Evolutionary conservation across 257 asterid species (phyloP).

Genomic region (Solanum chaucha): DNA sequence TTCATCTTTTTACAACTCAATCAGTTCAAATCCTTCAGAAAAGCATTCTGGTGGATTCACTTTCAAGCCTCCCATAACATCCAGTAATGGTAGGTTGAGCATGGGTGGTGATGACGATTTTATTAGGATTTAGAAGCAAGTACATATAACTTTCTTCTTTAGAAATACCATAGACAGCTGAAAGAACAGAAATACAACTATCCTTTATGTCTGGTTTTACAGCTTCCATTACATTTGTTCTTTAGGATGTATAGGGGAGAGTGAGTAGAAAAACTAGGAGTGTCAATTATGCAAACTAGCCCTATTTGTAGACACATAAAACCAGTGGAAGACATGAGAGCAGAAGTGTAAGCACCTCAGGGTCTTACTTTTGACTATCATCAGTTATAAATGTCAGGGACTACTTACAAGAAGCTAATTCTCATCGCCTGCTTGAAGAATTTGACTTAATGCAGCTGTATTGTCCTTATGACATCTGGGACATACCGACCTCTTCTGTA

Average conservation of each 20-base stretch:
- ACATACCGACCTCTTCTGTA: slow-evolving; percentile 57
- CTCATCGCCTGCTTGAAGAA: slow-evolving; percentile 29
- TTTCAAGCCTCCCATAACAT: not conserved
- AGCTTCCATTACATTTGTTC: not conserved
- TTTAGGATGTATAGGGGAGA: not conserved
- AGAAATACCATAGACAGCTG: not conserved
- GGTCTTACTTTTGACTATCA: not conserved
- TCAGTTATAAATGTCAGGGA: not conserved
- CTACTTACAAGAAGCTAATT: slow-evolving; percentile 26
- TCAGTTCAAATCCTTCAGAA: not conserved
- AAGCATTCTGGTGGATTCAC: not conserved
- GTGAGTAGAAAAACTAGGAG: not conserved
- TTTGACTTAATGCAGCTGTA: slow-evolving; percentile 39
- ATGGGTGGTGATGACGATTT: not conserved
- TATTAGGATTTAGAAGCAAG: not conserved
- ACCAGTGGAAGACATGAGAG: not conserved
- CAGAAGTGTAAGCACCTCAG: not conserved
- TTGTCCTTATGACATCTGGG: slow-evolving; percentile 65
- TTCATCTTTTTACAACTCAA: slow-evolving; percentile 13
- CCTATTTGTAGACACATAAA: not conserved
- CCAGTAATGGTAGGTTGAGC: not conserved
- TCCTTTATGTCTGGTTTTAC: not conserved
- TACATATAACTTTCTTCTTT: not conserved
- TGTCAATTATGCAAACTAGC: not conserved
- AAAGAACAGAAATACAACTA: not conserved